These are phyloP conservation scores for Xylariaceae sp. DNA, from an alignment of 2,329 filamentous ascomycete species.

Conservation along the genomic window DNA sequence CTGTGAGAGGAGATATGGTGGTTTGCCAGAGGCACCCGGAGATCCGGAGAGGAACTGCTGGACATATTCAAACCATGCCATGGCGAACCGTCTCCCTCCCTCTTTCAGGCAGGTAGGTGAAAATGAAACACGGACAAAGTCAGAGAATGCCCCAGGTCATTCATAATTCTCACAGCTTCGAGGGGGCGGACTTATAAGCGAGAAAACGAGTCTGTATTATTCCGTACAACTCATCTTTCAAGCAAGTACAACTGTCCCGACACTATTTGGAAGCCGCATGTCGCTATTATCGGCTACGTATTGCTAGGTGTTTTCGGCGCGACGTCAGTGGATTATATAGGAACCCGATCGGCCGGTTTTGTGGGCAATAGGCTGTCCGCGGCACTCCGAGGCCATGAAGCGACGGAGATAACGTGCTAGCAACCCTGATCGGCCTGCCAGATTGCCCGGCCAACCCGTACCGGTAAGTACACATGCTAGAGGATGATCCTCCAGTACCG, in stretches of 20 bases:
- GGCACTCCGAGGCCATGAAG: neutral
- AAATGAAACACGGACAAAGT: neutral
- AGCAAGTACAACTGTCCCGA: neutral
- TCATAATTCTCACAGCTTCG: neutral
- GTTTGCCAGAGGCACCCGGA: conserved; percentile 24
- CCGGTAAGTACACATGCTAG: neutral
- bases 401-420: neutral
- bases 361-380: neutral
- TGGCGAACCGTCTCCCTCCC: neutral
- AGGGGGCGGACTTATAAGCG: neutral
- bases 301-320: too few species aligned
- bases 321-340: neutral
- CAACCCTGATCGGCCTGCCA: neutral
- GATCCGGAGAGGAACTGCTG: conserved; percentile 31
- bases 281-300: neutral
- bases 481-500: too few species aligned
- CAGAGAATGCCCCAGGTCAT: neutral
- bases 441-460: neutral
- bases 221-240: neutral
- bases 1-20: conserved; percentile 33
- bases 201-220: neutral
- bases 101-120: neutral
- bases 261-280: too few species aligned
- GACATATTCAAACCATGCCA: conserved; percentile 14
- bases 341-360: neutral